These are phyloP conservation scores for Mortierella sp. DNA, from an alignment of 371 early-diverging fungal genomes.

Conservation along the genomic window DNA sequence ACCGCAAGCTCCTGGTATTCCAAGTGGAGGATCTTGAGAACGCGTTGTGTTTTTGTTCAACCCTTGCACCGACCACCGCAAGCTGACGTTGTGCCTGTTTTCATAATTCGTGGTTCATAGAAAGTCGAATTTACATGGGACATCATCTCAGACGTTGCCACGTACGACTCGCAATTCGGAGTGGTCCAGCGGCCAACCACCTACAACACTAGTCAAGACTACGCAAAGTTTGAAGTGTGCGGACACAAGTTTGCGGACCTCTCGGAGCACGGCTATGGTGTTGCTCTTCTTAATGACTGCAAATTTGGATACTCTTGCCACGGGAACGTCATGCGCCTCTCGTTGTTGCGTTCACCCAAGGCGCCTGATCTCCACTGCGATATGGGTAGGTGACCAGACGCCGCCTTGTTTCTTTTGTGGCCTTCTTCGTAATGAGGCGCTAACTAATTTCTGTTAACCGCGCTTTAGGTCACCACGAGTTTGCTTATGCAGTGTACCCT, in stretches of 20 bases:
- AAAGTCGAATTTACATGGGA: slow-evolving; percentile 95
- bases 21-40: neutral
- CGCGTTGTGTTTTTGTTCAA: neutral
- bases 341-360: slow-evolving; percentile 91
- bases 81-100: too few relatives aligned
- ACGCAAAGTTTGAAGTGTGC: slow-evolving; percentile 96
- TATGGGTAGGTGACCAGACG: slow-evolving; percentile 60
- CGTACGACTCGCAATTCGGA: slow-evolving; percentile 97
- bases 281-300: slow-evolving; percentile 95
- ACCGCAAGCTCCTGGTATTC: slow-evolving; percentile 81
- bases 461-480: slow-evolving; percentile 73
- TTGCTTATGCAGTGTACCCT: slow-evolving; percentile 93
- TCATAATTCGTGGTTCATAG: slow-evolving; percentile 40
- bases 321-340: slow-evolving; percentile 85
- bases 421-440: too few relatives aligned
- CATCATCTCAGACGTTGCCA: slow-evolving; percentile 85
- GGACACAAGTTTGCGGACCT: slow-evolving; percentile 97
- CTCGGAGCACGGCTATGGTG: slow-evolving; percentile 94
- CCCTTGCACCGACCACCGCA: too few relatives aligned
- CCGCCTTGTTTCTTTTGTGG: too few relatives aligned
- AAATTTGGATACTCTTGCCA: slow-evolving; percentile 91
- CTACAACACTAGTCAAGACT: slow-evolving; percentile 93
- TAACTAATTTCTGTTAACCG: too few relatives aligned
- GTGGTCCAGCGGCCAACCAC: slow-evolving; percentile 93
- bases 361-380: slow-evolving; percentile 79